Evolutionary conservation across 2,329 filamentous ascomycete species (phyloP).

Genomic region (Neonectria magnoliae): DNA sequence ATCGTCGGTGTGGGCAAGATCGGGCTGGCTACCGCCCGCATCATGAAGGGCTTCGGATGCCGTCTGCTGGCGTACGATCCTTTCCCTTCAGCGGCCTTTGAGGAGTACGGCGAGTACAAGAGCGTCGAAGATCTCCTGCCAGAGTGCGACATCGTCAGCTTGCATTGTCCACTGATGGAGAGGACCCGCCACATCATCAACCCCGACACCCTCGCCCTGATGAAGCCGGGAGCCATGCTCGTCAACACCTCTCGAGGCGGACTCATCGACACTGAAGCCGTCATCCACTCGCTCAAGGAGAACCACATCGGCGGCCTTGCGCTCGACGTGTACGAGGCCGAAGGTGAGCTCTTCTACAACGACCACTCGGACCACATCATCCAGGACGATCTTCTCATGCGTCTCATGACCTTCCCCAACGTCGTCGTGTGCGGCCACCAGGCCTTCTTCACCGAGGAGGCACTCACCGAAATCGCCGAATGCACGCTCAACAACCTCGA

Average conservation of each 20-base stretch:
- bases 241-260: conserved; percentile 76
- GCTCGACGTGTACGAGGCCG: conserved; percentile 75
- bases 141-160: conserved; percentile 68
- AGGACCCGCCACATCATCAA: conserved; percentile 71
- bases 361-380: conserved; percentile 73
- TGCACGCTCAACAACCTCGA: conserved; percentile 67
- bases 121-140: conserved; percentile 64
- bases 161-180: conserved; percentile 73
- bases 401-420: conserved; percentile 74
- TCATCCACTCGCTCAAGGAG: conserved; percentile 69
- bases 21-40: conserved; percentile 68
- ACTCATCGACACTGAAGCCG: conserved; percentile 68
- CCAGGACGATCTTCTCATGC: conserved; percentile 72
- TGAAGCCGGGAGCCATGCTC: conserved; percentile 69
- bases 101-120: conserved; percentile 60
- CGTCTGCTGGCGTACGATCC: conserved; percentile 69
- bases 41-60: conserved; percentile 74
- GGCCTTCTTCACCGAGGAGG: conserved; percentile 75
- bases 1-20: conserved; percentile 73
- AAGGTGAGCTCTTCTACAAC: conserved; percentile 71
- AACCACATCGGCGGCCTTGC: conserved; percentile 70
- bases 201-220: conserved; percentile 58
- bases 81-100: conserved; percentile 60
- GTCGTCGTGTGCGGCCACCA: conserved; percentile 75
- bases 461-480: conserved; percentile 70